Conservation (phyloP, 176 grass and related monocot species). For the Avena insularis region DNA sequence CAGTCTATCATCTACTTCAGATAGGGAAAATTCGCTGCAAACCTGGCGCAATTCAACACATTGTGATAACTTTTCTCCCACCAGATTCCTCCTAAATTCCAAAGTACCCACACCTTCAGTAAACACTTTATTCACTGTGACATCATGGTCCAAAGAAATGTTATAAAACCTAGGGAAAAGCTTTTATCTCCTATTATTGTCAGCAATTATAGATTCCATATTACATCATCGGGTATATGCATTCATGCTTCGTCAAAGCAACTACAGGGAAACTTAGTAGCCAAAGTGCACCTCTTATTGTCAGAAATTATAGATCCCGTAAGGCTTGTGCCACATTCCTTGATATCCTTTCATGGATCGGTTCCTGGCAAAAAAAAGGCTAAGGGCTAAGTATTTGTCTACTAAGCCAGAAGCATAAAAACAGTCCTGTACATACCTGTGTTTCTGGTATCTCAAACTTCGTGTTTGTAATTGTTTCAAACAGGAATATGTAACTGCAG, state of each 20-base stretch:
- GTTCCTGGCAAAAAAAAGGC: constrained; percentile 61
- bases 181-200: neutral
- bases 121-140: no score
- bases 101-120: no score
- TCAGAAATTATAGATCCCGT: constrained; percentile 50
- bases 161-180: no score
- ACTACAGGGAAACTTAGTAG: constrained; percentile 3
- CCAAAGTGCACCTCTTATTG: constrained; percentile 42
- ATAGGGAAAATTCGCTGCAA: no score
- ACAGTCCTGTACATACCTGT: constrained; percentile 50
- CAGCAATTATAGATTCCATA: neutral
- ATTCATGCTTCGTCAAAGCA: neutral
- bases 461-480: constrained; percentile 79
- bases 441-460: constrained; percentile 72
- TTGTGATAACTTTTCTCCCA: no score
- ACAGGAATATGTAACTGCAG: constrained; percentile 89
- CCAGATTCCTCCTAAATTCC: no score
- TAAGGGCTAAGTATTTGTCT: constrained; percentile 10
- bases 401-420: constrained; percentile 21
- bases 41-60: no score
- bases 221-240: neutral
- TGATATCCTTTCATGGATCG: constrained; percentile 82
- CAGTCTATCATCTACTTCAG: no score
- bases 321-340: constrained; percentile 72
- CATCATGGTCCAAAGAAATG: no score